Evolutionary conservation across 768 basidiomycete genomes (phyloP), one percentile per base, ranked within the genome.

Genomic region (Porpolomopsis calyptriformis): DNA sequence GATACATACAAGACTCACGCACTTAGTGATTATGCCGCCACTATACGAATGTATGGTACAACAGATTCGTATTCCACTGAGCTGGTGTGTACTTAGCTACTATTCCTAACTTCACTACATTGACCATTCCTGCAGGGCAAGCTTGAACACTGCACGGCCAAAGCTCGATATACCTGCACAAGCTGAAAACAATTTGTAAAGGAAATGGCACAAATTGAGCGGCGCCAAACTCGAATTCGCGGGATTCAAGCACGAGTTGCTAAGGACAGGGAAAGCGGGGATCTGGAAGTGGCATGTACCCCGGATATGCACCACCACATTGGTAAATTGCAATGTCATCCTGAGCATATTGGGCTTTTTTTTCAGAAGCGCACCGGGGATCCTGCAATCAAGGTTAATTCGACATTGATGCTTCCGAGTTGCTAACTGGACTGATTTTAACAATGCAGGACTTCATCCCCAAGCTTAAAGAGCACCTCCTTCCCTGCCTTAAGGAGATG

Each of bases 1-100:
- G 19, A 42, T 11, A 66, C 59, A 1, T 63, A 57, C 46, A 66
- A 66, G 40, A 45, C 55, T 4, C 64, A 65, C 47, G 48, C 57
- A 1, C 43, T 66, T 0, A 60, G 59, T 1, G 57, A 66, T 47
- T 61, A 62, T 37, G 48, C 47, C 1, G 22, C 25, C 1, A 48
- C 50, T 1, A 62, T 65, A 22, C 38, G 35, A 3, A 2, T 12
- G 0, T 55, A 48, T 11, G 62, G 65, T 0, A 63, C 60, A 4
- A 37, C 33, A 4, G 45, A 39, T 25, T 38, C 45, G 9, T 38
- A 37, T 24, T 25, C 25, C 4, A 46, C 45, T 7, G 31, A 22
- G 24, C 31, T 16, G 3, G 43, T 45, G 35, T 8, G 33, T 45
- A 4, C n/a, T 11, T 19, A n/a, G 27, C 33, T 36, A 14, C 10